These are phyloP conservation scores for Cladobotryum protrusum DNA, from an alignment of 2,329 filamentous ascomycete species.

Conservation along the genomic window DNA sequence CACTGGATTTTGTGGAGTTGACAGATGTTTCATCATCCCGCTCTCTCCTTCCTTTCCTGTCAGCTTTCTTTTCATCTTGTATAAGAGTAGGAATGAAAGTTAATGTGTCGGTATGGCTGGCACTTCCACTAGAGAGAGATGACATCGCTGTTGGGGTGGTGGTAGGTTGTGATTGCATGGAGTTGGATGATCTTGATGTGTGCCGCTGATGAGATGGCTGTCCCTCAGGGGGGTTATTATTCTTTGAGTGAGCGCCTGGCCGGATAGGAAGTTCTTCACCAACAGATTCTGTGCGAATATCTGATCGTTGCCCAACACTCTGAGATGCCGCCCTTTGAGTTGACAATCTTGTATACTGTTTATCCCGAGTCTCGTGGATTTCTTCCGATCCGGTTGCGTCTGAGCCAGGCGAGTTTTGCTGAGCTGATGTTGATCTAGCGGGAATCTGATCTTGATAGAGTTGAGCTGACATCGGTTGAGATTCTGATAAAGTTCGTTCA, in stretches of 20 bases:
- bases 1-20: slow-evolving; percentile 63
- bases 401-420: slow-evolving; percentile 42
- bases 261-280: slow-evolving; percentile 41
- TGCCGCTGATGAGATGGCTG: slow-evolving; percentile 1
- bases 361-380: slow-evolving; percentile 21
- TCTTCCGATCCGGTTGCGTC: slow-evolving; percentile 55
- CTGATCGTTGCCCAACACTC: slow-evolving; percentile 23
- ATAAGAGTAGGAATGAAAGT: slow-evolving; percentile 72
- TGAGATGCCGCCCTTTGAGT: slow-evolving; percentile 53
- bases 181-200: slow-evolving; percentile 7
- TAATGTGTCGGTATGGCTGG: slow-evolving; percentile 64
- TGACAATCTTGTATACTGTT: slow-evolving; percentile 29
- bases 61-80: slow-evolving; percentile 64
- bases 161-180: slow-evolving; percentile 17
- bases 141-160: slow-evolving; percentile 41
- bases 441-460: slow-evolving; percentile 28
- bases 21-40: slow-evolving; percentile 57
- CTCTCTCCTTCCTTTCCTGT: slow-evolving; percentile 72
- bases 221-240: neutral
- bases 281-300: slow-evolving; percentile 26
- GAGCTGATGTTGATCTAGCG: slow-evolving; percentile 28
- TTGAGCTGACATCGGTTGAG: slow-evolving; percentile 14
- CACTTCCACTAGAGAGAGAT: slow-evolving; percentile 62
- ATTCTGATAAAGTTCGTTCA: slow-evolving; percentile 19
- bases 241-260: slow-evolving; percentile 24